Base-by-base conservation (phyloP, 176 grass and related monocot genomes). In the Musa acuminata region DNA sequence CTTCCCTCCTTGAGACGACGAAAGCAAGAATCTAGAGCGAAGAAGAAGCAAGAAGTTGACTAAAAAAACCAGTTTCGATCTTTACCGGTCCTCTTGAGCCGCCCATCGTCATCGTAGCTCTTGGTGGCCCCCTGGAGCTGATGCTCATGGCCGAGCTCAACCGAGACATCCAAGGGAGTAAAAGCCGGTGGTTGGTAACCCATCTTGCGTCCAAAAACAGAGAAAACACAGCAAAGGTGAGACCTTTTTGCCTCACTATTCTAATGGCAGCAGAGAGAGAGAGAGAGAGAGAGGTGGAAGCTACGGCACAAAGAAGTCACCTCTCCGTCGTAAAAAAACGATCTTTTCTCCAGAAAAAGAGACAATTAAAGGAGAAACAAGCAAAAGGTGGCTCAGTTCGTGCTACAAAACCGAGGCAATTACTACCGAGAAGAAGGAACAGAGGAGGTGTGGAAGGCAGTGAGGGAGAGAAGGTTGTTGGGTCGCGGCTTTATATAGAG, bases 21-120 rank as follows among this genome's bases (percentile, higher is more conserved):
- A 13, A 23, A 64, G 8, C 20, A 65, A 11, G 25, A 24, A 23
- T 29, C 22, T 17, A 65, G 8, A 52, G 9, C n/a, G 23, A 11
- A 24, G 19, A 53, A 25, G 49, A 14, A 27, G 11, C 52, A 29
- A 77, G 50, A 43, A 43, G 35, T 6, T 4, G 4, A 6, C 35
- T 43, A 0, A 6, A 43, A 43, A 43, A 43, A 27, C 64, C 1
- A 21, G 59, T 50, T 76, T 58, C 63, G 3, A 25, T 65, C 63
- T 26, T 71, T 77, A 85, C 83, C 83, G 10, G 67, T 77, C 72
- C 83, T 77, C 71, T 81, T 81, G 6, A 75, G 69, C 9, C 92
- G 80, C 8, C 89, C 89, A 67, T 96, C 92, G 16, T 96, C 92
- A 68, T 96, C 92, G 1, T 76, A 69, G 27, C 64, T 76, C 21